Percentiles rank a stretch among this genome's conserved stretches.
phyloP scores from a whole-genome alignment of 768 basidiomycete species.

The Phylloporus sp. region DNA sequence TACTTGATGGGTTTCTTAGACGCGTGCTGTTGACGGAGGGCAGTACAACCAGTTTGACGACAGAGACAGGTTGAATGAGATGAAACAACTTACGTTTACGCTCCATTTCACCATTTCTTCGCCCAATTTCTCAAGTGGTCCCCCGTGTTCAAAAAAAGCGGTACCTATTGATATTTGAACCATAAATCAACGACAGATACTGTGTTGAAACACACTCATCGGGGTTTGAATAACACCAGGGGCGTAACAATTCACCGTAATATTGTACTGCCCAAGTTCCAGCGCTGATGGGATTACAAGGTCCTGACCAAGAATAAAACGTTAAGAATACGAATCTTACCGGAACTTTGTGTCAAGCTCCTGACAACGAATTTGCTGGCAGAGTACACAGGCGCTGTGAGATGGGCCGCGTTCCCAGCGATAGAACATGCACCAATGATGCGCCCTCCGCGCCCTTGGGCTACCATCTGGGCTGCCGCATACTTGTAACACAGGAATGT shows the following conservation, averaged over 20 bases:
- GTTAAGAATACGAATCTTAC: constrained; percentile 17
- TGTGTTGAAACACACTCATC: constrained; percentile 23
- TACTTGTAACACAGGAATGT: too few species aligned
- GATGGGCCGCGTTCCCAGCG: constrained; percentile 3
- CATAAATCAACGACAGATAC: background rate
- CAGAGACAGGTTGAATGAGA: background rate
- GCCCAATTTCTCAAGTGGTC: background rate
- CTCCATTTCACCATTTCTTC: background rate
- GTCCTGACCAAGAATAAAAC: background rate
- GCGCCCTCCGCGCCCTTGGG: constrained; percentile 47
- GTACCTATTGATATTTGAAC: background rate
- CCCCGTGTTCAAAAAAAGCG: background rate
- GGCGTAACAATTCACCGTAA: constrained; percentile 41
- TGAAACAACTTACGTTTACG: background rate
- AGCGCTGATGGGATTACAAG: constrained; percentile 3
- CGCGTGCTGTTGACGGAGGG: too few species aligned
- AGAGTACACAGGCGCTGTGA: constrained; percentile 22
- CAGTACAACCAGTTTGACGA: too few species aligned
- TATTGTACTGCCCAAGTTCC: constrained; percentile 33
- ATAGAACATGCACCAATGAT: constrained; percentile 44
- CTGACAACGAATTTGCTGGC: constrained; percentile 41
- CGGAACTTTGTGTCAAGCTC: constrained; percentile 38
- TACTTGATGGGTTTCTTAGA: too few species aligned
- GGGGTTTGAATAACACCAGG: constrained; percentile 32
- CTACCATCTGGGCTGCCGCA: constrained; percentile 61